phyloP scores from a whole-genome alignment of 805 yeast genomes.

The Metschnikowia henanensis region DNA sequence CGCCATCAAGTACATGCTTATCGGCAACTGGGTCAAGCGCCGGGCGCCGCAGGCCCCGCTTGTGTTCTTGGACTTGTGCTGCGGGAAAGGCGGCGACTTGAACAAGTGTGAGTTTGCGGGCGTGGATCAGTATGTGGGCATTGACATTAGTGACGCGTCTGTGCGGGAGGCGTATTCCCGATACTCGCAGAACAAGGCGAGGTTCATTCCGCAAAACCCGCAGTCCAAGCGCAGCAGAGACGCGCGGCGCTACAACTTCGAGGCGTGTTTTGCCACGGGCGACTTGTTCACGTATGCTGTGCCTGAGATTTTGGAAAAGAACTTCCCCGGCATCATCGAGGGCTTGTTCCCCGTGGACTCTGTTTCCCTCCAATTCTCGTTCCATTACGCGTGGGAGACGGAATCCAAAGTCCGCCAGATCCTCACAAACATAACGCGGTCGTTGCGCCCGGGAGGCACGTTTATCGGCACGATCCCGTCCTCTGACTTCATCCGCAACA shows the following conservation, averaged over 20 bases:
- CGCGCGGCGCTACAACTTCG: slow-evolving; percentile 57
- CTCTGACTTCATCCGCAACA: slow-evolving; percentile 75
- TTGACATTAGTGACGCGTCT: slow-evolving; percentile 89
- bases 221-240: slow-evolving; percentile 26
- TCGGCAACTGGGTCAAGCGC: slow-evolving; percentile 60
- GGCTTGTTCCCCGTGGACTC: slow-evolving; percentile 80
- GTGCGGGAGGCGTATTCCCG: slow-evolving; percentile 82
- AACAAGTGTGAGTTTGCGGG: slow-evolving; percentile 81
- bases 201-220: slow-evolving; percentile 32
- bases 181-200: slow-evolving; percentile 52
- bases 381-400: slow-evolving; percentile 92
- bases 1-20: slow-evolving; percentile 82
- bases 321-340: slow-evolving; percentile 59
- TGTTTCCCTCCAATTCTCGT: slow-evolving; percentile 87
- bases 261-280: slow-evolving; percentile 85
- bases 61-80: slow-evolving; percentile 80
- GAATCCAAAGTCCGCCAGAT: slow-evolving; percentile 76
- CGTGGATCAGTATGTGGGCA: slow-evolving; percentile 78
- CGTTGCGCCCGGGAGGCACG: slow-evolving; percentile 78
- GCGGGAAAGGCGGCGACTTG: slow-evolving; percentile 98
- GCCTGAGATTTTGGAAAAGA: slow-evolving; percentile 61
- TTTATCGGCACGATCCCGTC: slow-evolving; percentile 96
- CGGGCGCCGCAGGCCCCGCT: slow-evolving; percentile 24
- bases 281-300: slow-evolving; percentile 80
- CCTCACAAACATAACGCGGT: slow-evolving; percentile 71